These are phyloP conservation scores for Lipomyces mesembrius DNA, from an alignment of 805 yeast genomes.

Conservation along the genomic window DNA sequence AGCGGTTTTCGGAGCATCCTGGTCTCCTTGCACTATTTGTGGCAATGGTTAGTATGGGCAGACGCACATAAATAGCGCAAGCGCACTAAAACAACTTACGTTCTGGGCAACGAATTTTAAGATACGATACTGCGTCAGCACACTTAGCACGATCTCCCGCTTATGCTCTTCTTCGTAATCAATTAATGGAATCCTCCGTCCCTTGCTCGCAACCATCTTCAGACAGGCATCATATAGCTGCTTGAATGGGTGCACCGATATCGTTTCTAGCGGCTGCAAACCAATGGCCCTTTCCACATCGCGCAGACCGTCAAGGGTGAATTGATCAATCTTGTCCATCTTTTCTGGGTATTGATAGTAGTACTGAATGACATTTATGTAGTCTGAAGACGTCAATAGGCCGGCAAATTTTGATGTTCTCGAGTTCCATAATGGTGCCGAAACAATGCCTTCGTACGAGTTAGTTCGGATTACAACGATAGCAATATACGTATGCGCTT, in stretches of 20 bases:
- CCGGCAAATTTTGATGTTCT: slow-evolving; percentile 91
- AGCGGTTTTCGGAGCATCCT: slow-evolving; percentile 79
- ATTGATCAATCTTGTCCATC: slow-evolving; percentile 81
- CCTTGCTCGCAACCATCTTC: slow-evolving; percentile 83
- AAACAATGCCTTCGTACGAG: slow-evolving; percentile 62
- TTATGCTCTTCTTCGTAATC: slow-evolving; percentile 92
- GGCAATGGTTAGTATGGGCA: slow-evolving; percentile 68
- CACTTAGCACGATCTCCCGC: slow-evolving; percentile 92
- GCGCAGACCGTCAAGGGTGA: slow-evolving; percentile 76
- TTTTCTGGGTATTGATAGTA: slow-evolving; percentile 85
- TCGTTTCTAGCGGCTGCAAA: slow-evolving; percentile 81
- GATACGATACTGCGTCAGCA: slow-evolving; percentile 93
- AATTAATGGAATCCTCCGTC: slow-evolving; percentile 91
- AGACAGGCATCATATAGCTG: slow-evolving; percentile 91
- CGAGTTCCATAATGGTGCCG: slow-evolving; percentile 97
- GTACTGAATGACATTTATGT: slow-evolving; percentile 92
- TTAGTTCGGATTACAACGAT: background rate
- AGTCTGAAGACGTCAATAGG: slow-evolving; percentile 85
- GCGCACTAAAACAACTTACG: slow-evolving; percentile 30
- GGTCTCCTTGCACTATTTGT: slow-evolving; percentile 75
- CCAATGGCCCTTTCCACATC: slow-evolving; percentile 88
- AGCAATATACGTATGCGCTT: background rate
- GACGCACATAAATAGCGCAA: background rate
- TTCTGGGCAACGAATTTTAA: slow-evolving; percentile 93
- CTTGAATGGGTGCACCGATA: slow-evolving; percentile 87